A percentile compares a stretch with the other conserved stretches of the same genome.
Evolutionary conservation across 495 filamentous ascomycete species (phyloP).

Genomic region (Tuber calosporum): DNA sequence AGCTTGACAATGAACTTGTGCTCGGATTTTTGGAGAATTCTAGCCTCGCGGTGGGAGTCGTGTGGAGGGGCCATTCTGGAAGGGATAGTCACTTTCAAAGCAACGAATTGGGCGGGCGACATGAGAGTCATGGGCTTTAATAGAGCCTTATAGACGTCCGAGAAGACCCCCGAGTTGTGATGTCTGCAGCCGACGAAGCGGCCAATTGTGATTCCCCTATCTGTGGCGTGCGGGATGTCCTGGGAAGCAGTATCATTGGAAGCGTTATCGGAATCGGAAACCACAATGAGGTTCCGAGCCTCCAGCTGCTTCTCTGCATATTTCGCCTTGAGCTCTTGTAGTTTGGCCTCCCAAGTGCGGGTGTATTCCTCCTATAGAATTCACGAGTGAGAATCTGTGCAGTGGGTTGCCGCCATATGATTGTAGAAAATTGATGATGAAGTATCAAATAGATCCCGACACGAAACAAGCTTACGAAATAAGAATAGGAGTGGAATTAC

Average conservation of each 20-base stretch:
- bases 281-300: neutral
- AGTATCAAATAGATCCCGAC: neutral
- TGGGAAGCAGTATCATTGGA: slow-evolving; percentile 9
- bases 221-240: slow-evolving; percentile 2
- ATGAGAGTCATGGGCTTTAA: slow-evolving; percentile 1
- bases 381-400: slow-evolving; percentile 28
- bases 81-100: slow-evolving; percentile 82
- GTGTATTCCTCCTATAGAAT: slow-evolving; percentile 24
- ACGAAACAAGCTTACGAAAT: neutral
- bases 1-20: slow-evolving; percentile 57
- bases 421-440: neutral
- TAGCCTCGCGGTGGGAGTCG: slow-evolving; percentile 66
- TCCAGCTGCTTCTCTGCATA: neutral
- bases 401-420: neutral
- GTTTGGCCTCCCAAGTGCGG: slow-evolving; percentile 25
- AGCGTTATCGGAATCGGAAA: neutral
- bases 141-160: slow-evolving; percentile 65
- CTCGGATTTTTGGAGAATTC: slow-evolving; percentile 53
- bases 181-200: slow-evolving; percentile 62
- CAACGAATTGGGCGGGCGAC: slow-evolving; percentile 48
- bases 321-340: slow-evolving; percentile 16
- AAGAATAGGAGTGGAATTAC: slow-evolving; percentile 10
- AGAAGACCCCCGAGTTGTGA: slow-evolving; percentile 69
- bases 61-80: slow-evolving; percentile 69
- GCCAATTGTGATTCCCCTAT: slow-evolving; percentile 52